Conservation (phyloP, 371 early-diverging fungal species). For the Apophysomyces sp. region DNA sequence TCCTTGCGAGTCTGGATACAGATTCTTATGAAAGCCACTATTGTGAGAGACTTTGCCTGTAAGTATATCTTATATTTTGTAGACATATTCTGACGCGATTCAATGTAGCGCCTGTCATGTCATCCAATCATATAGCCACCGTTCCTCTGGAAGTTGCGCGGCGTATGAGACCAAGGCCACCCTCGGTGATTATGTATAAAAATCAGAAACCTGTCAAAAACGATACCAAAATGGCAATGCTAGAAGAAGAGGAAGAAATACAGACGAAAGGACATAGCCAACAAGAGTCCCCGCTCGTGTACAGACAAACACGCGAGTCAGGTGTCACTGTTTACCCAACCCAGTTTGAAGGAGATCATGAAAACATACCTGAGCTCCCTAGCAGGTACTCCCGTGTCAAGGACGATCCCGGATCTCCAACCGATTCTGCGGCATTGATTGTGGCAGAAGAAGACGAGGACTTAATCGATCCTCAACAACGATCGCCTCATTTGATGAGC, state of each 20-base stretch:
- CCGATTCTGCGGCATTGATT: neutral
- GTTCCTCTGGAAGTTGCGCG: slow-evolving; percentile 64
- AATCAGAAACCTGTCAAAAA: neutral
- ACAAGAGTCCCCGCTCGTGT: neutral
- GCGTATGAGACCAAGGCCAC: slow-evolving; percentile 64
- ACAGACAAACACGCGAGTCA: slow-evolving; percentile 9
- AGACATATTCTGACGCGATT: neutral
- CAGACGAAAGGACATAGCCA: neutral
- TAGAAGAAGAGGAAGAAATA: slow-evolving; percentile 14
- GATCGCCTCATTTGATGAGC: neutral
- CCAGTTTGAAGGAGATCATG: neutral
- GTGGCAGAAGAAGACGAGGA: slow-evolving; percentile 22
- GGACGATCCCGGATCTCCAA: neutral
- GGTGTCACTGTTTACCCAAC: slow-evolving; percentile 7
- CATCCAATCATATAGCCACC: slow-evolving; percentile 62
- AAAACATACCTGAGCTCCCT: neutral
- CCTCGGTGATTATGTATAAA: slow-evolving; percentile 45
- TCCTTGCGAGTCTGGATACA: slow-evolving; percentile 58
- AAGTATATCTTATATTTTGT: slow-evolving; percentile 1
- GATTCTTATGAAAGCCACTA: slow-evolving; percentile 66
- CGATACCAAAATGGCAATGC: slow-evolving; percentile 1
- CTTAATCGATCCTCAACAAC: slow-evolving; percentile 27
- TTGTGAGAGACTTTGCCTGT: slow-evolving; percentile 51
- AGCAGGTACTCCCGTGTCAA: neutral
- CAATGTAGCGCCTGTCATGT: slow-evolving; percentile 58